phyloP scores from a whole-genome alignment of 495 filamentous ascomycete species.

The Aspergillus leporis region DNA sequence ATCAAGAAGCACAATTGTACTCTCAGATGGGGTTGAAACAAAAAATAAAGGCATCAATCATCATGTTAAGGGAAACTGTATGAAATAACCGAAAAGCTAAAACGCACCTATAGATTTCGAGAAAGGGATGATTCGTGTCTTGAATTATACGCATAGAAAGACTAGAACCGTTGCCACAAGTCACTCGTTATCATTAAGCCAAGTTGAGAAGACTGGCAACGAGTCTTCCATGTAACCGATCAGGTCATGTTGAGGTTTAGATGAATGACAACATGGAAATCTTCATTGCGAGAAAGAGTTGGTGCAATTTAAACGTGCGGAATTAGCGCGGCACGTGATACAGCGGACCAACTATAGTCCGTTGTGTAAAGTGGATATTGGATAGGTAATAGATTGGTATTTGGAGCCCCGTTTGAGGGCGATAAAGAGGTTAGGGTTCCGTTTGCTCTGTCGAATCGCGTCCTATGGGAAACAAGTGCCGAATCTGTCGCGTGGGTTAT shows the following conservation, averaged over 20 bases:
- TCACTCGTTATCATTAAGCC: conserved; percentile 5
- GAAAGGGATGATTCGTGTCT: not conserved
- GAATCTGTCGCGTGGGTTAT: too few species aligned
- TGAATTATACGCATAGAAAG: not conserved
- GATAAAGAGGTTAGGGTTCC: too few species aligned
- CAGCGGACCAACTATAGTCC: conserved; percentile 16
- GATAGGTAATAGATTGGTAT: too few species aligned
- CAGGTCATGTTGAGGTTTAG: not conserved
- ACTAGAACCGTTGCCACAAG: not conserved
- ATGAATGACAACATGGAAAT: conserved; percentile 5
- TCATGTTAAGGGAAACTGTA: conserved; percentile 19
- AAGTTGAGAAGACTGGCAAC: not conserved
- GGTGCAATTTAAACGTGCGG: conserved; percentile 18
- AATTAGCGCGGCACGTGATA: conserved; percentile 26
- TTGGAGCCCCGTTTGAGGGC: too few species aligned
- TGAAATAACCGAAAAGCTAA: conserved; percentile 1
- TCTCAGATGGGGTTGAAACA: conserved; percentile 49
- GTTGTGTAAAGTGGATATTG: conserved; percentile 1
- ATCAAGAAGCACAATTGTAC: conserved; percentile 31
- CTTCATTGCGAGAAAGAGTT: conserved; percentile 9
- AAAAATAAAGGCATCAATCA: conserved; percentile 41
- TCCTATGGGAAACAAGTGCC: too few species aligned
- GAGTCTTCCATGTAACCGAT: not conserved
- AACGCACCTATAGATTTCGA: conserved; percentile 10
- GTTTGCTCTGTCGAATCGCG: too few species aligned